phyloP scores from a whole-genome alignment of 1,139 yeast species.

The Kodamaea arcana region DNA sequence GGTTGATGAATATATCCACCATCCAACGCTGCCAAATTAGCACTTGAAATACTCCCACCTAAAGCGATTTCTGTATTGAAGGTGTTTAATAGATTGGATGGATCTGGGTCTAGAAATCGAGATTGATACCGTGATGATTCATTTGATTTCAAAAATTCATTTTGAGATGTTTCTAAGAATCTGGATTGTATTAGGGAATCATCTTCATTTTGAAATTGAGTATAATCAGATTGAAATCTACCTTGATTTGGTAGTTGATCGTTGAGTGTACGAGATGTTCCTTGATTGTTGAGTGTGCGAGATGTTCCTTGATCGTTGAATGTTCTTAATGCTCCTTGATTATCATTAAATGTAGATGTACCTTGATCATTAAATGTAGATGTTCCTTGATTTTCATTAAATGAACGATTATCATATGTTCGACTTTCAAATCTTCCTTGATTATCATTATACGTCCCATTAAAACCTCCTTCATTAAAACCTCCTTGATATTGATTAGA shows the following conservation, averaged over 20 bases:
- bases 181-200: too few species aligned
- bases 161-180: not conserved
- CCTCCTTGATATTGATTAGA: not conserved
- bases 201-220: not conserved
- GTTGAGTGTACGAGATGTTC: not conserved
- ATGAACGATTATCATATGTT: too few species aligned
- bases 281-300: constrained; percentile 2
- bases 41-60: constrained; percentile 39
- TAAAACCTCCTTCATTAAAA: too few species aligned
- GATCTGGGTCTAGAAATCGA: constrained; percentile 7
- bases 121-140: not conserved
- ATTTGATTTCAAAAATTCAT: constrained; percentile 1
- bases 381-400: not conserved
- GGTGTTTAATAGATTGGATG: constrained; percentile 10
- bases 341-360: too few species aligned
- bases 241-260: not conserved
- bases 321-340: too few species aligned
- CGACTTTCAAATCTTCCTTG: too few species aligned
- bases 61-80: constrained; percentile 37
- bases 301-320: too few species aligned
- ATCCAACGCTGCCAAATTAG: constrained; percentile 26
- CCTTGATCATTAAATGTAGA: too few species aligned
- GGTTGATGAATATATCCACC: not conserved
- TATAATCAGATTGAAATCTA: not conserved
- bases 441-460: not conserved